Evolutionary conservation across 768 basidiomycete genomes (phyloP).

Genomic region (Tulasnella sp.): DNA sequence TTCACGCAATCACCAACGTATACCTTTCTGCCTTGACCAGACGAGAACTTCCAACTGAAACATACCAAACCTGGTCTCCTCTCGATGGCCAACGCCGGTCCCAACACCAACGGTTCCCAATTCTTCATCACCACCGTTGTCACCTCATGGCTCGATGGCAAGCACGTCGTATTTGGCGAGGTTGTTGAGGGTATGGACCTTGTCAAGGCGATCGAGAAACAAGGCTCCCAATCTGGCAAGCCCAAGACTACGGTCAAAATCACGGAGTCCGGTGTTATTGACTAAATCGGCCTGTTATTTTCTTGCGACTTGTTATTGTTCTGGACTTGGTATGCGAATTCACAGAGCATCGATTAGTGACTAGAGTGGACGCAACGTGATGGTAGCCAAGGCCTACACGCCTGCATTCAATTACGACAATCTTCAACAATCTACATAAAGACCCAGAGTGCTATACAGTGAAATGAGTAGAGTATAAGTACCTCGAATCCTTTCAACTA

Average conservation of each 20-base stretch:
- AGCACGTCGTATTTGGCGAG: slow-evolving; percentile 42
- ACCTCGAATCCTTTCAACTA: neutral
- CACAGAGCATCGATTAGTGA: neutral
- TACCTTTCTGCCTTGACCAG: slow-evolving; percentile 24
- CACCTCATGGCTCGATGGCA: slow-evolving; percentile 37
- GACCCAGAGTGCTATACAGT: neutral
- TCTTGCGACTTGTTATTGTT: neutral
- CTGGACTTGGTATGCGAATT: neutral
- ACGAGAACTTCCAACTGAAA: slow-evolving; percentile 36
- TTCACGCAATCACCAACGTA: neutral
- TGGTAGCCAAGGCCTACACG: neutral
- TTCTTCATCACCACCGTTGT: slow-evolving; percentile 38
- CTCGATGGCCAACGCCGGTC: slow-evolving; percentile 47
- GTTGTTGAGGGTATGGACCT: slow-evolving; percentile 38
- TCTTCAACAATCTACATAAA: neutral
- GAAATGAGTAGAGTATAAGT: neutral
- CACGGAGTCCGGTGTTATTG: slow-evolving; percentile 26
- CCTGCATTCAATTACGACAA: neutral
- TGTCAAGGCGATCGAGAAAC: slow-evolving; percentile 32
- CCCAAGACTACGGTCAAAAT: slow-evolving; percentile 29
- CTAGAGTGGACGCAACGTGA: neutral
- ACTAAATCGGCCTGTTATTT: neutral
- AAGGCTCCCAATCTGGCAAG: slow-evolving; percentile 29
- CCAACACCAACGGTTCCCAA: slow-evolving; percentile 45
- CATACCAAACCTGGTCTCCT: slow-evolving; percentile 38